Percentiles rank a stretch among this genome's conserved stretches.
Conservation (phyloP, 2,329 filamentous ascomycete species). For the Hypocrella siamensis region DNA sequence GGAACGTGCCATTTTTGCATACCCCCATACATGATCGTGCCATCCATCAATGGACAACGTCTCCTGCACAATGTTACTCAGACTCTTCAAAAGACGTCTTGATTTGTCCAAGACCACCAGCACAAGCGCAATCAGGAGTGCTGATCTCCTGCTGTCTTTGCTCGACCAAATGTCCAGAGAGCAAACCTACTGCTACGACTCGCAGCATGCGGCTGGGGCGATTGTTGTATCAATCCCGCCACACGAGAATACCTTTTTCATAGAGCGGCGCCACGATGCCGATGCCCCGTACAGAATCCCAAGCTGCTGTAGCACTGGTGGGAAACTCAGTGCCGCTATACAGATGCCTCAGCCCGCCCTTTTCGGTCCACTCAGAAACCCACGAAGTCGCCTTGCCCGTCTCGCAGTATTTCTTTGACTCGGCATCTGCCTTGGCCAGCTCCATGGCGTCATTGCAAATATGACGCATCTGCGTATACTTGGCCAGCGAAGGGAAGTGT, state of each 20-base stretch:
- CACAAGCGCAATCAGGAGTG: too few relatives aligned
- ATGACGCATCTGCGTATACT: slow-evolving; percentile 15
- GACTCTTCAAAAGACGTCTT: too few relatives aligned
- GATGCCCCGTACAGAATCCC: slow-evolving; percentile 12
- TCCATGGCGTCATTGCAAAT: slow-evolving; percentile 17
- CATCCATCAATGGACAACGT: too few relatives aligned
- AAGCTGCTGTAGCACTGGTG: slow-evolving; percentile 16
- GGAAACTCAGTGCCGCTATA: slow-evolving; percentile 18
- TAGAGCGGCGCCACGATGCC: slow-evolving; percentile 22
- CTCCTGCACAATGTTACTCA: too few relatives aligned
- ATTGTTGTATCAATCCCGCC: too few relatives aligned
- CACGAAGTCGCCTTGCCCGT: slow-evolving; percentile 9
- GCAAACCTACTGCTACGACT: too few relatives aligned
- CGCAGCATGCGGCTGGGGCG: too few relatives aligned
- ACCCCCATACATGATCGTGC: too few relatives aligned
- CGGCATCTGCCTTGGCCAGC: slow-evolving; percentile 8
- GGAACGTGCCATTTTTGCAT: too few relatives aligned
- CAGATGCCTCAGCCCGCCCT: slow-evolving; percentile 14
- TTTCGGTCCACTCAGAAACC: slow-evolving; percentile 19
- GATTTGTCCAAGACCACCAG: too few relatives aligned
- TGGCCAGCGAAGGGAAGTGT: slow-evolving; percentile 14
- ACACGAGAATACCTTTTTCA: slow-evolving; percentile 17
- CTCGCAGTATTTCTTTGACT: slow-evolving; percentile 4
- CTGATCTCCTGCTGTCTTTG: too few relatives aligned
- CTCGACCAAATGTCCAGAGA: too few relatives aligned